Evolutionary conservation across 202 grass and related monocot genomes (phyloP).

Genomic region (Alloteropsis angusta): DNA sequence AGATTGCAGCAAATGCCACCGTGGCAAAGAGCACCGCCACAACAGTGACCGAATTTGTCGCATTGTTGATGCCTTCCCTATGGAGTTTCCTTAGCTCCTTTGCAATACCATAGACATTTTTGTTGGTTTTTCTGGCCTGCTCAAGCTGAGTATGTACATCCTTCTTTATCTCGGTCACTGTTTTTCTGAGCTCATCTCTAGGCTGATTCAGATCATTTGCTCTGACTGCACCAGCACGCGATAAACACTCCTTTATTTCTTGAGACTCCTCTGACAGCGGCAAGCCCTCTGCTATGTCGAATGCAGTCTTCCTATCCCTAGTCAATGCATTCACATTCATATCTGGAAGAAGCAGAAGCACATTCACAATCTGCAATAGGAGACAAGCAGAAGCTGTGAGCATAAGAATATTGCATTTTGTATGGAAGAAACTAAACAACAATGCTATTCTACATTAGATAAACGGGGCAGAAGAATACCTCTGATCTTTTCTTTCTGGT

Average conservation of each 20-base stretch:
- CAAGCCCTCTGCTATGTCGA: constrained; percentile 79
- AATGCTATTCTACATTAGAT: background rate
- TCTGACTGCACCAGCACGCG: constrained; percentile 66
- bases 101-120: constrained; percentile 86
- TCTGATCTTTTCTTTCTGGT: constrained; percentile 93
- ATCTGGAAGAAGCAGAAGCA: constrained; percentile 88
- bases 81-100: constrained; percentile 88
- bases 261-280: constrained; percentile 80
- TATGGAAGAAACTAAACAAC: background rate
- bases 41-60: constrained; percentile 90
- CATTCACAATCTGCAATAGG: constrained; percentile 72
- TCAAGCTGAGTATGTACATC: constrained; percentile 89
- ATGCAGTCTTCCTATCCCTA: constrained; percentile 90
- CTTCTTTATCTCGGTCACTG: constrained; percentile 94
- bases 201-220: constrained; percentile 97
- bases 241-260: constrained; percentile 77
- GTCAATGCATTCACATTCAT: constrained; percentile 85
- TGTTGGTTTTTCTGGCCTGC: constrained; percentile 94
- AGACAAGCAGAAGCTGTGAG: constrained; percentile 2
- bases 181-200: constrained; percentile 87
- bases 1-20: constrained; percentile 92
- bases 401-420: background rate
- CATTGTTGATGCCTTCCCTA: constrained; percentile 90
- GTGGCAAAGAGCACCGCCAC: constrained; percentile 94
- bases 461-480: constrained; percentile 34